Base-by-base conservation (phyloP, 768 basidiomycete species). In the Tricholoma flavovirens region DNA sequence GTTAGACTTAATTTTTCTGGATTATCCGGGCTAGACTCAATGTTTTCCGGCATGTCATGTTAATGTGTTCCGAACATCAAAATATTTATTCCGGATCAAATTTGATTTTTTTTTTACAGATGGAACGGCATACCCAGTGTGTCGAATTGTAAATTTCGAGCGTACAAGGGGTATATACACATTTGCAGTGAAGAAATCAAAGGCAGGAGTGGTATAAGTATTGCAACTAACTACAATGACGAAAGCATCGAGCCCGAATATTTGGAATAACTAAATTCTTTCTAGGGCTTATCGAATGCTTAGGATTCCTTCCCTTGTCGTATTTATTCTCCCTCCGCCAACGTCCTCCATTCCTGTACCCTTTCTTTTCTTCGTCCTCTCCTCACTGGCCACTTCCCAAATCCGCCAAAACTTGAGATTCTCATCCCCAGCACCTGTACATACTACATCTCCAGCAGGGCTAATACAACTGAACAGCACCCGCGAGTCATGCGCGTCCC, bases 361-460 rank as follows among this genome's bases (percentile, higher is more conserved):
- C 64, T 74, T 78, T 64, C 77, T 79, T 73, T 82, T 83, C 74
- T 80, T 85, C 64, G 66, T 75, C 56, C 64, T 62, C 21, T 66
- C 69, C 49, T 71, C 72, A 60, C 71, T 74, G 8, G 73, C 76
- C 40, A 78, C 69, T 49, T 90, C 89, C 90, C 90, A 91, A 36
- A 92, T 79, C 56, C 84, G 83, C 94, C 94, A 96, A 72, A 96
- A 96, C 76, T 98, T 98, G 64, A 98, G 76, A 65, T 95, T 95
- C 77, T 98, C 96, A 66, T 98, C 97, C 0, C 89, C 89, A 1
- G 92, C 93, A 7, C 90, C 93, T 0, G 96, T 98, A 60, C 86
- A 89, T 9, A 99, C 86, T 4, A 93, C 85, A 61, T 94, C 93
- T 0, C 97, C 97, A 6, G 84, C 88, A 2, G 97, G 97, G 55